Percentiles rank a stretch among this genome's conserved stretches.
Evolutionary conservation across 495 filamentous ascomycete genomes (phyloP).

Genomic region (Hypoxylon cercidicola): DNA sequence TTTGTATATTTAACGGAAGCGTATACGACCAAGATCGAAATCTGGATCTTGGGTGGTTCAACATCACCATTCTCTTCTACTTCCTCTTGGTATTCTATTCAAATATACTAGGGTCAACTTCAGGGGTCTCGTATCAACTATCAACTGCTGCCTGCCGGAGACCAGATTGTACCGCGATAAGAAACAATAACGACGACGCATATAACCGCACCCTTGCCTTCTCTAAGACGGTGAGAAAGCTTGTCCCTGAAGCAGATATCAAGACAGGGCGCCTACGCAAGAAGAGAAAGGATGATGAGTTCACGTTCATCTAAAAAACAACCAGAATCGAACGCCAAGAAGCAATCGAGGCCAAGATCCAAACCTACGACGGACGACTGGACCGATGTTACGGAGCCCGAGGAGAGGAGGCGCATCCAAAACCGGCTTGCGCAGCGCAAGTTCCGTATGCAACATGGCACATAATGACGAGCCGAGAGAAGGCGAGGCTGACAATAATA

Average conservation of each 20-base stretch:
- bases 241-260: neutral
- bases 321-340: constrained; percentile 46
- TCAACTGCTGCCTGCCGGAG: constrained; percentile 3
- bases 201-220: neutral
- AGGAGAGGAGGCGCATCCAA: constrained; percentile 68
- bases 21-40: constrained; percentile 3
- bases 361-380: constrained; percentile 64
- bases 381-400: constrained; percentile 67
- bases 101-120: neutral
- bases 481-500: constrained; percentile 28
- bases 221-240: neutral
- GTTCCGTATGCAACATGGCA: constrained; percentile 59
- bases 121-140: constrained; percentile 15
- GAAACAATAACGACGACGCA: neutral
- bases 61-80: constrained; percentile 7
- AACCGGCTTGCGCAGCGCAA: constrained; percentile 71
- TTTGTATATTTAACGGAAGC: constrained; percentile 13
- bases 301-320: constrained; percentile 47
- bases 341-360: constrained; percentile 45
- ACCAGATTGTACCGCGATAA: neutral
- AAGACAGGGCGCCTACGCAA: constrained; percentile 6
- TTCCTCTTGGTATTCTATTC: neutral
- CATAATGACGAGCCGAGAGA: constrained; percentile 2
- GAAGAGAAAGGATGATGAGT: constrained; percentile 41
- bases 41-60: constrained; percentile 1